A percentile compares a stretch with the other conserved stretches of the same genome.
These are phyloP conservation scores for Sporothrix humicola DNA, from an alignment of 2,329 filamentous ascomycete genomes.

Conservation along the genomic window DNA sequence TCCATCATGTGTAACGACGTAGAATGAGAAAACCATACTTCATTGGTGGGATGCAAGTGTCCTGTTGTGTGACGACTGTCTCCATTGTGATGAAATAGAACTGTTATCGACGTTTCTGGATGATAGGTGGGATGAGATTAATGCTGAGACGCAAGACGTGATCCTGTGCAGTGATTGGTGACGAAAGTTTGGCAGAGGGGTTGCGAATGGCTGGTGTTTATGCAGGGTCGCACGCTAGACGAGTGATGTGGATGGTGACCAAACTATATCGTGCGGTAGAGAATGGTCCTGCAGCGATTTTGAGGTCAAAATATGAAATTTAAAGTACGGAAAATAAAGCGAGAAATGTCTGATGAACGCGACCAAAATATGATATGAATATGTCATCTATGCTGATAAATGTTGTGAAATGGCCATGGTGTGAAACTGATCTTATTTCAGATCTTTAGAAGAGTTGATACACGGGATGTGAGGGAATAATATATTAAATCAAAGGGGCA, in stretches of 20 bases:
- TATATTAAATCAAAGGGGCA: not conserved
- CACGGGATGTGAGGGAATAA: not conserved
- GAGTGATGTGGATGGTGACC: not conserved
- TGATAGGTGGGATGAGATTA: not conserved
- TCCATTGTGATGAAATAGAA: not conserved
- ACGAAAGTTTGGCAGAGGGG: not conserved
- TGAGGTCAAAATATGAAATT: no score
- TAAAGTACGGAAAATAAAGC: no score
- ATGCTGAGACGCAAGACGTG: not conserved
- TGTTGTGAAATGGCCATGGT: not conserved
- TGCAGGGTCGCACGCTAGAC: not conserved
- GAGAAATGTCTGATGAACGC: no score
- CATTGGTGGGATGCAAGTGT: not conserved
- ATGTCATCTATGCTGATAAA: no score
- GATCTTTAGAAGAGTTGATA: not conserved
- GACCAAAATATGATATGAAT: no score
- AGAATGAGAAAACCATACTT: not conserved
- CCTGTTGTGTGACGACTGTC: not conserved
- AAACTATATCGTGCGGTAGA: no score
- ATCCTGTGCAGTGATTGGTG: not conserved
- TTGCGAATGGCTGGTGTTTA: slow-evolving; percentile 5
- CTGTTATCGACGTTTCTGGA: not conserved
- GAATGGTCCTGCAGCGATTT: no score
- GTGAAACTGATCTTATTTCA: not conserved
- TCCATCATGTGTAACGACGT: not conserved